phyloP scores from a whole-genome alignment of 148 eudicot genomes.

The Rhododendron molle region DNA sequence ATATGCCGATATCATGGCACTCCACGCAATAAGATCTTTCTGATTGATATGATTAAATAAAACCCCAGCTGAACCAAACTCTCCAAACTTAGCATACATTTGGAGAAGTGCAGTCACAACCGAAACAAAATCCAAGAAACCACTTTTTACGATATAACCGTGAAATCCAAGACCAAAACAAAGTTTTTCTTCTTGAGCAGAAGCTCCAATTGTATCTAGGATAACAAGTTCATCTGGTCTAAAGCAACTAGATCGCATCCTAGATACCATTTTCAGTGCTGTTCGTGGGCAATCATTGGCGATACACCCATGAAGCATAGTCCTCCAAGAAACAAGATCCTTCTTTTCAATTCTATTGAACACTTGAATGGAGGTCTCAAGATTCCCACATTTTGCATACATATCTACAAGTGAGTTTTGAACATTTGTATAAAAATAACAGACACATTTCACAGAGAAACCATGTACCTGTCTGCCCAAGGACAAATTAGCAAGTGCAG shows the following conservation, averaged over 20 bases:
- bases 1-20: conserved; percentile 60
- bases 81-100: conserved; percentile 54
- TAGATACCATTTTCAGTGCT: conserved; percentile 35
- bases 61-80: conserved; percentile 25
- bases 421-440: conserved; percentile 29
- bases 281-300: conserved; percentile 27
- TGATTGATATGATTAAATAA: conserved; percentile 39
- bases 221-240: conserved; percentile 35
- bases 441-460: conserved; percentile 28
- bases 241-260: conserved; percentile 25
- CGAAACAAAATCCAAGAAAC: conserved; percentile 33
- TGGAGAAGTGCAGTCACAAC: conserved; percentile 51
- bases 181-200: conserved; percentile 26
- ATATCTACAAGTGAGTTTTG: conserved; percentile 57
- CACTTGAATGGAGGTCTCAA: conserved; percentile 28
- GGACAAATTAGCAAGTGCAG: conserved; percentile 29
- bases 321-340: conserved; percentile 64
- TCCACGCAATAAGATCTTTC: conserved; percentile 65
- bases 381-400: conserved; percentile 57
- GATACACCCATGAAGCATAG: conserved; percentile 48
- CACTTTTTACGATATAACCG: conserved; percentile 36
- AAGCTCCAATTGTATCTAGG: conserved; percentile 40
- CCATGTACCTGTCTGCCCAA: conserved; percentile 59
- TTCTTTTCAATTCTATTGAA: conserved; percentile 30
- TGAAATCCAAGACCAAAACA: conserved; percentile 40